A percentile compares a stretch with the other conserved stretches of the same genome.
These are phyloP conservation scores for Sequoiadendron giganteum DNA, from an alignment of 75 land plant genomes.

Conservation along the genomic window DNA sequence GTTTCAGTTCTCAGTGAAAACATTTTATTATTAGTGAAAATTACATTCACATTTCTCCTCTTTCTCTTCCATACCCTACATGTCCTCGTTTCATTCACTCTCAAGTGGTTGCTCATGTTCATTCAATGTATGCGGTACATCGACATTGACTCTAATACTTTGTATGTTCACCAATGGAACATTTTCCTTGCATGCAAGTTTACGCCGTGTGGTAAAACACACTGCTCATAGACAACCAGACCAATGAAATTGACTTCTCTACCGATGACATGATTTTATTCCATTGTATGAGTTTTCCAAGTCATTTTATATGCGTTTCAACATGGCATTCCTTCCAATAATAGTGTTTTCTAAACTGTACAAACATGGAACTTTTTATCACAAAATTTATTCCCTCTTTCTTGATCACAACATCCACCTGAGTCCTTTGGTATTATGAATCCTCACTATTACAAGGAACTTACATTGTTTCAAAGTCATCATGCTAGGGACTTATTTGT, in stretches of 20 bases:
- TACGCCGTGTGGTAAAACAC: background rate
- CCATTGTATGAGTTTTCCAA: no score
- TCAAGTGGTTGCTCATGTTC: no score
- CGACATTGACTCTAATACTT: background rate
- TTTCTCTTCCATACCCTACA: no score
- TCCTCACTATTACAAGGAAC: background rate
- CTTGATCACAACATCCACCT: background rate
- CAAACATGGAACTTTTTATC: background rate
- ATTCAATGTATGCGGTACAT: background rate
- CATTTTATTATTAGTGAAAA: no score
- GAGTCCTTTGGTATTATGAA: background rate
- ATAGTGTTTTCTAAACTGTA: background rate
- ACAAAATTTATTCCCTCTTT: constrained; percentile 1
- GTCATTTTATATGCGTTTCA: background rate
- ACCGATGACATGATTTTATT: no score
- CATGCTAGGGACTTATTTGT: background rate
- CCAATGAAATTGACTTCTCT: background rate
- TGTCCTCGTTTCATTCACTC: no score
- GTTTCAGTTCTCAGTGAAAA: no score
- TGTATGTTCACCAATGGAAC: background rate
- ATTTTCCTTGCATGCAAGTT: background rate
- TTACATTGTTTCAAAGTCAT: constrained; percentile 7
- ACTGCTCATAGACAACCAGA: constrained; percentile 10
- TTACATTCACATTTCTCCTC: no score
- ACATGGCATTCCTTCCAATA: background rate